A percentile compares a stretch with the other conserved stretches of the same genome.
Conservation (phyloP, 2,329 filamentous ascomycete genomes). For the Ceratocystis destructans region DNA sequence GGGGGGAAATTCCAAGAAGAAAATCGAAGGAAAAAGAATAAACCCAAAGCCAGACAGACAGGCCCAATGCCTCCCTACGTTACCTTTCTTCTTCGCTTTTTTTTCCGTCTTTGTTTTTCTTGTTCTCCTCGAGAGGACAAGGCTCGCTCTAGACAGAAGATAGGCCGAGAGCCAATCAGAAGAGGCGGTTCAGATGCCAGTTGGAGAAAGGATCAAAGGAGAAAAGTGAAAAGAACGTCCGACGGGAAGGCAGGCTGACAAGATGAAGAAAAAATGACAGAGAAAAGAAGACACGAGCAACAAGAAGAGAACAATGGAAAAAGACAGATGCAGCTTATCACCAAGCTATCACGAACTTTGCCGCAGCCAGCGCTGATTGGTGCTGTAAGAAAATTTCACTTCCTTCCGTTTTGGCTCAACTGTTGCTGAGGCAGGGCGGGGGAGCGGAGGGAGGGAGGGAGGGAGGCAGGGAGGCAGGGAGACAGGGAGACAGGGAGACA, state of each 20-base stretch:
- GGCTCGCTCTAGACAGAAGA: not conserved
- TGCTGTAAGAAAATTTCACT: not conserved
- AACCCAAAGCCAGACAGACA: not conserved
- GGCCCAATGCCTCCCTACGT: not conserved
- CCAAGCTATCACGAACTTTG: not conserved
- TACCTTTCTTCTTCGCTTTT: too few relatives aligned
- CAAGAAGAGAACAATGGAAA: not conserved
- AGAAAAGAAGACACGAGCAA: not conserved
- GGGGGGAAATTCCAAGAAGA: not conserved
- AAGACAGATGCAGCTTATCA: not conserved
- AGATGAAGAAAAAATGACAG: too few relatives aligned
- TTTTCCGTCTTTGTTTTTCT: too few relatives aligned
- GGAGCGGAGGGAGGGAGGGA: too few relatives aligned
- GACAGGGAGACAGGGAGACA: too few relatives aligned
- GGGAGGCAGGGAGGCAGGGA: too few relatives aligned
- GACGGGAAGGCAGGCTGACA: not conserved
- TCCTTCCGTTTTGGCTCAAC: not conserved
- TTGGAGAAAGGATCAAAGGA: not conserved
- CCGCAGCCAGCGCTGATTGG: not conserved
- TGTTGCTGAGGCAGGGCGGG: not conserved
- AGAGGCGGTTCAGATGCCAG: not conserved
- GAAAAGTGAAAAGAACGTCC: not conserved
- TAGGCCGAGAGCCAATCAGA: not conserved
- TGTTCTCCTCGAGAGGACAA: not conserved
- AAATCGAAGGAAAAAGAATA: slow-evolving; percentile 7